Base-by-base conservation (phyloP, 1,139 yeast species). In the Meyerozyma athensensis region DNA sequence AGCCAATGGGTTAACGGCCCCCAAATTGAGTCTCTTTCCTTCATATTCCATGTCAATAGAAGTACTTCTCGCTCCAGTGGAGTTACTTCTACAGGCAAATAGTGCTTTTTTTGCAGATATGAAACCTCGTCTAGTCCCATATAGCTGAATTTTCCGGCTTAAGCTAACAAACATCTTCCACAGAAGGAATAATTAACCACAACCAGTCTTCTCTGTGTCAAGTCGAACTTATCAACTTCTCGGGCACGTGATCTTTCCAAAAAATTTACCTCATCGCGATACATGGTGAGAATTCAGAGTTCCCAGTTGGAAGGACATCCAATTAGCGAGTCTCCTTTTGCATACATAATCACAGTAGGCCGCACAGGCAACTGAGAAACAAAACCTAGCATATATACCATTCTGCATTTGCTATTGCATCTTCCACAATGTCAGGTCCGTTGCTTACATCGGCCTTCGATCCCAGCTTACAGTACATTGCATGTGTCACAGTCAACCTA, bases 401-500 rank as follows among this genome's bases (percentile, higher is more conserved):
- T n/a, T 24, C 28, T 24, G 28, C 22, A 16, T 30, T 32, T 14
- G 21, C 14, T 16, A 4, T 10, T 21, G 7, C 23, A 19, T 17
- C 14, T 14, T 14, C 16, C 13, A 19, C 37, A 28, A 34, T 50
- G 48, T 43, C 46, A 12, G 50, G 54, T 22, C 56, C 59, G 9
- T 44, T 67, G 33, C 49, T 66, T 35, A 52, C 56, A 34, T 59
- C 75, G 22, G 54, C 54, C 36, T 81, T 77, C 55, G 85, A 81
- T 59, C 69, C 79, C 9, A 58, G 74, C 1, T 80, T 81, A 18
- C 66, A 73, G 34, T 72, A 72, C 50, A 71, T 81, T 49, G 94
- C 95, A 14, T 74, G 79, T 36, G 89, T 79, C 1, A 64, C 78
- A 19, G 76, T 80, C 30, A 82, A 89, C 3, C 69, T 89, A 44